Evolutionary conservation across 2,329 filamentous ascomycete genomes (phyloP), one percentile per base, ranked within the genome.

Genomic region (Lasiodiplodia gonubiensis): DNA sequence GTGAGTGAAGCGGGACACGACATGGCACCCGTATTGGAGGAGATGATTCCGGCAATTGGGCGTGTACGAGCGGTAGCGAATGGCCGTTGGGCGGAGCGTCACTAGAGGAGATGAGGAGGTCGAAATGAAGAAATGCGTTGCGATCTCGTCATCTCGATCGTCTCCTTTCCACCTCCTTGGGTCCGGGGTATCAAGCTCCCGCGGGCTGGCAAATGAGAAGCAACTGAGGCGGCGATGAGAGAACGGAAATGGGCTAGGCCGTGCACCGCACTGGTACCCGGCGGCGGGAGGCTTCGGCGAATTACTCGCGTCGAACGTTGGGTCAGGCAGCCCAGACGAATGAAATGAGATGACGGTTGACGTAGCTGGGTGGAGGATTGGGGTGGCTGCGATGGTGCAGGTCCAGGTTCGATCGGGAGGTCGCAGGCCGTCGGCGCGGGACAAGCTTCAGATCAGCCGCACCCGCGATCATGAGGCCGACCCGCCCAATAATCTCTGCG

Each of bases 191-290:
- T 42, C 39, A 21, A n/a, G 14, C 55, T 12, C 8, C 37, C 37
- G 8, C 14, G 39, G n/a, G 2, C 11, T 11, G 42, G 57, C n/a
- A 61, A 49, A 46, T 18, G 57, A 42, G 55, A 35, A 46, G 37
- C 55, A 23, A 4, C 5, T 1, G 10, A 42, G 57, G 42, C 57
- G 57, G 30, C 42, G 25, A 63, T 63, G 46, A 35, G 27, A 18
- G 16, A 21, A 48, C 59, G 42, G 59, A 63, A 14, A 51, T 63
- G 59, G 21, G 39, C n/a, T 42, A 14, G 10, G 35, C 42, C 49
- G 59, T 51, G 59, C 59, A 21, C 25, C 4, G 18, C 8, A 10
- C 6, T 8, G 21, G 14, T 59, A 59, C 55, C 55, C 55, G 55
- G 55, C 55, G 55, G 25, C 25, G 16, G 46, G 59, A 21, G 46